Conservation (phyloP, 106 monocot genomes). For the Phalaenopsis equestris region DNA sequence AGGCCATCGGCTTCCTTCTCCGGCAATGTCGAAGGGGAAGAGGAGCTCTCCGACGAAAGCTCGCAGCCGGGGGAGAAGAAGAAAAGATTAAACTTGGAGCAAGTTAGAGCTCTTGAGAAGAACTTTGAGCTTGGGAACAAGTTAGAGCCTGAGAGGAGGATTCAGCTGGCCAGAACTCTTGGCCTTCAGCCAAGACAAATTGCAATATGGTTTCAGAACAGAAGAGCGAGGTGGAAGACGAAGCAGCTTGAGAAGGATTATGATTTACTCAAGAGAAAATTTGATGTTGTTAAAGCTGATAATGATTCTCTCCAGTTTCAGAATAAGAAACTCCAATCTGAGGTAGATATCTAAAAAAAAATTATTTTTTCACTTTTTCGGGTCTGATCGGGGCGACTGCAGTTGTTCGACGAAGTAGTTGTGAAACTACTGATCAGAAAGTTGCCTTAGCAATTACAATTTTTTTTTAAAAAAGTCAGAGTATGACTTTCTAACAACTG, state of each 20-base stretch:
- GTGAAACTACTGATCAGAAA: too few relatives aligned
- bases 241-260: slow-evolving; percentile 28
- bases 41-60: slow-evolving; percentile 63
- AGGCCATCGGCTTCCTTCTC: slow-evolving; percentile 17
- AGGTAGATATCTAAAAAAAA: slow-evolving; percentile 1
- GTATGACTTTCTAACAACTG: too few relatives aligned
- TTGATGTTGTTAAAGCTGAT: slow-evolving; percentile 8
- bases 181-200: slow-evolving; percentile 25
- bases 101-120: slow-evolving; percentile 24
- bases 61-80: slow-evolving; percentile 45
- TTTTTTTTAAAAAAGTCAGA: too few relatives aligned
- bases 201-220: slow-evolving; percentile 25
- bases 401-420: too few relatives aligned
- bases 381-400: too few relatives aligned
- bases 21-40: slow-evolving; percentile 30
- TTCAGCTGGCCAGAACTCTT: slow-evolving; percentile 12
- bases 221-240: slow-evolving; percentile 27
- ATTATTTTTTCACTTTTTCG: too few relatives aligned
- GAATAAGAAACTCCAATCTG: slow-evolving; percentile 19
- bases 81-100: slow-evolving; percentile 22
- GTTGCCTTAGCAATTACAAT: too few relatives aligned
- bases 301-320: slow-evolving; percentile 11
- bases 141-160: slow-evolving; percentile 24
- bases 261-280: slow-evolving; percentile 12
- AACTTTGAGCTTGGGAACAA: slow-evolving; percentile 24